Evolutionary conservation across 2,329 filamentous ascomycete species (phyloP).

Genomic region (Simplicillium aogashimaense): DNA sequence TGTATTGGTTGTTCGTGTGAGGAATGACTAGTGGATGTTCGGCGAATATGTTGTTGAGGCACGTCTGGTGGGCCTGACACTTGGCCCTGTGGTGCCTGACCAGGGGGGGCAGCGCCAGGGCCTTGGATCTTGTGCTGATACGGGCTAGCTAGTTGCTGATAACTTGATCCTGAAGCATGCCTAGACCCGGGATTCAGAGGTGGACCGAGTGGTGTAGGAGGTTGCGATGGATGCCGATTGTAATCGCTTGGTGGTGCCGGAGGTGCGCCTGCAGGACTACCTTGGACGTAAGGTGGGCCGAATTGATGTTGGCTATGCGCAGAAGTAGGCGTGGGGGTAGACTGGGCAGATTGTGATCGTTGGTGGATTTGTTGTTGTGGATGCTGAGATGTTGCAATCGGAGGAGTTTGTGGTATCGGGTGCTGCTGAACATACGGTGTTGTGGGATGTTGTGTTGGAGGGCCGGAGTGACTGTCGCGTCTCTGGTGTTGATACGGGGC

Average conservation of each 20-base stretch:
- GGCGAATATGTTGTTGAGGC: conserved; percentile 5
- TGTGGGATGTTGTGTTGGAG: conserved; percentile 18
- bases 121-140: conserved; percentile 39
- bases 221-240: conserved; percentile 42
- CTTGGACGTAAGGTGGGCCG: conserved; percentile 37
- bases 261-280: conserved; percentile 39
- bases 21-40: conserved; percentile 28
- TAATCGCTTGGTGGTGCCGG: conserved; percentile 32
- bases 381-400: conserved; percentile 28
- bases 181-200: conserved; percentile 26
- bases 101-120: neutral
- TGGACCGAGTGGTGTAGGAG: conserved; percentile 41
- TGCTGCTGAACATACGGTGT: conserved; percentile 30
- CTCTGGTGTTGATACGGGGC: conserved; percentile 29
- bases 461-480: conserved; percentile 36
- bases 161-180: conserved; percentile 1
- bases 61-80: conserved; percentile 3
- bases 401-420: conserved; percentile 37
- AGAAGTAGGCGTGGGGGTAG: conserved; percentile 51
- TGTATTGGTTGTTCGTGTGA: conserved; percentile 31
- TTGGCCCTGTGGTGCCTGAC: conserved; percentile 2
- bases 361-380: conserved; percentile 28
- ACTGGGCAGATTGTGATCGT: conserved; percentile 48
- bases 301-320: conserved; percentile 49
- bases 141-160: conserved; percentile 40